Base-by-base conservation (phyloP, 2,329 filamentous ascomycete genomes). In the Biscogniauxia mediterranea region DNA sequence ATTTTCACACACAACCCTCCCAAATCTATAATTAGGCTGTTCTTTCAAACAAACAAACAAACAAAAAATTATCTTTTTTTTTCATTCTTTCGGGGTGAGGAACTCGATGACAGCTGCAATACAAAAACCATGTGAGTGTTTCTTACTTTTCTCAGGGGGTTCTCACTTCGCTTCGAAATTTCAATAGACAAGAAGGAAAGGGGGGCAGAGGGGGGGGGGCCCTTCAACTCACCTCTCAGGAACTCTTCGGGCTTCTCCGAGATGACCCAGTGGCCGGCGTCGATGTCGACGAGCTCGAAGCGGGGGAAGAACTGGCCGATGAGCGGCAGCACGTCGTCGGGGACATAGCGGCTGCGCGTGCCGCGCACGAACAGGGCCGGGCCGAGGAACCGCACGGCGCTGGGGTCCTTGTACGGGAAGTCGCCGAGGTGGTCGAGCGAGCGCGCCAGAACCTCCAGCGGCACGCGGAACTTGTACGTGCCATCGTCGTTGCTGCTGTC, bases 161-260 rank as follows among this genome's bases (percentile, higher is more conserved):
- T 46, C 13, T n/a, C n/a, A n/a, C n/a, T 46, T 46, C 5, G 7
- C 11, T 32, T 13, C 28, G 2, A 9, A 11, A 21, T 55, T 17
- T 52, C 6, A 52, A 19, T 4, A 46, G 17, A 19, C 26, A 49
- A 1, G 56, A n/a, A 52, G 23, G 52, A n/a, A 23, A 32, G 52
- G 20, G 1, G 50, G 19, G 11, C 2, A 32, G 7, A 32, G 7
- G 25, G n/a, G 3, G 19, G 46, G 20, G 17, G 38, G 28, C 3
- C 11, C 2, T 46, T n/a, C 11, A 8, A 56, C 83, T 74, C 73
- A 92, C 91, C 88, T 81, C 84, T 79, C 71, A 88, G 85, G 67
- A 96, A 96, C 9, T 82, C 87, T 71, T 92, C 87, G 0, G 92
- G 92, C 69, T 92, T 89, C 79, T 96, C 92, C n/a, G 90, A 92